Evolutionary conservation across 805 yeast genomes (phyloP), one percentile per base, ranked within the genome.

Genomic region (Ogataea trehaloabstinens): DNA sequence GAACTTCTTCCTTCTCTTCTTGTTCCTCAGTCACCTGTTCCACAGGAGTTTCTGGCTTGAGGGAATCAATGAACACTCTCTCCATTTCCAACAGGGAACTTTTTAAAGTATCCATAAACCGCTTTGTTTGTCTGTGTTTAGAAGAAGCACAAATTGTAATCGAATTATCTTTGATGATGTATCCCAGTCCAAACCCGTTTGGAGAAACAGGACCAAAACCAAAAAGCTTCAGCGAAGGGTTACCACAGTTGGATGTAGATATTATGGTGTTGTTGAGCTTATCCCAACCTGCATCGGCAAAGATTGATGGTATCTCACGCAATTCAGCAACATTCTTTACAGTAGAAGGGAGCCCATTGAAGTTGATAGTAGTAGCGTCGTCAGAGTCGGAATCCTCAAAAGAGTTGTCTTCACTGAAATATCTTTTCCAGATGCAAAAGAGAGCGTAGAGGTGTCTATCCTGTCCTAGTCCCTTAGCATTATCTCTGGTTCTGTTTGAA

Each of bases 141-240:
- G 96, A 87, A 19, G 93, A 80, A 4, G 85, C 83, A 35, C 95
- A 87, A 7, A 89, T 74, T 2, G 89, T 77, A 19, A 89, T 77
- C 16, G 87, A 79, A 54, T 87, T 85, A 30, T 71, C 77, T 60
- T 90, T 88, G 50, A 89, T 83, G 49, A 89, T 86, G 59, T 89
- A 89, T 4, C 95, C 96, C 25, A 89, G 74, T n/a, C 96, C 96
- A 61, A 83, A 88, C 3, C 97, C 97, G 55, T 86, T 90, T 34
- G 88, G 83, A 11, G 84, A 72, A 2, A 88, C 90, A 3, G 97
- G 96, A 3, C 96, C 95, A 55, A 89, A 89, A 0, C 97, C 97
- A 67, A 89, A 89, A 35, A 83, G 70, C 46, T 84, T 80, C 41
- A 89, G 69, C 1, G 95, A 84, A 5, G 95, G 95, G 58, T 89